Base-by-base conservation (phyloP, 2,329 filamentous ascomycete species). In the Sporothrix protearum region DNA sequence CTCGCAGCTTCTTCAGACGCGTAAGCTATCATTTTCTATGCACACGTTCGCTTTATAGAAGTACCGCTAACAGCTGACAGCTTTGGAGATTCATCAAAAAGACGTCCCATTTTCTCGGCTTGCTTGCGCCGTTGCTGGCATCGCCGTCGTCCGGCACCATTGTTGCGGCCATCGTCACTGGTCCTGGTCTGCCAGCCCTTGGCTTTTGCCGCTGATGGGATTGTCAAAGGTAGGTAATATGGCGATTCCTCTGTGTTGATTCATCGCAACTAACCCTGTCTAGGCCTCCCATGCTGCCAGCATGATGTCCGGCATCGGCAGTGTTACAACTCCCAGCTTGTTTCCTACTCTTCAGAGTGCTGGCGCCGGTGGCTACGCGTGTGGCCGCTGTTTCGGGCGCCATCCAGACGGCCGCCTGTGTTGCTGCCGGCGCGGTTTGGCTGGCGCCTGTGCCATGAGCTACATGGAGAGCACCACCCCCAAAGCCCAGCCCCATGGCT, bases 241-340 rank as follows among this genome's bases (percentile, higher is more conserved):
- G 7, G 6, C 49, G 10, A 53, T 22, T 22, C 5, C 49, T n/a
- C 14, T n/a, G 6, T 51, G 5, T 51, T 51, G 10, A 4, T 51
- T 51, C 19, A 25, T 3, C 79, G 76, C 0, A 80, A 80, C 0
- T 76, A 74, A n/a, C n/a, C n/a, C n/a, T n/a, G n/a, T n/a, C n/a
- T n/a, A n/a, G n/a, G n/a, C n/a, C n/a, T n/a, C n/a, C 0, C 71
- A 61, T 3, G 75, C 79, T 0, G 51, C 76, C 1, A 73, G 74
- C 1, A 73, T 70, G 33, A 3, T 4, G 33, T 36, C 33, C 33
- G 3, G 4, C 33, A 36, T 36, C 3, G 33, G 33, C 3, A 36
- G 8, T 36, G 33, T 36, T 8, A 36, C 33, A 4, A 36, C 33
- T 8, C 33, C 33, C 4, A 36, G 33, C 33, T 8, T 36, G 4